Percentiles rank a stretch among this genome's conserved stretches.
Conservation (phyloP, 2,329 filamentous ascomycete genomes). For the Aspergillaceae sp. region DNA sequence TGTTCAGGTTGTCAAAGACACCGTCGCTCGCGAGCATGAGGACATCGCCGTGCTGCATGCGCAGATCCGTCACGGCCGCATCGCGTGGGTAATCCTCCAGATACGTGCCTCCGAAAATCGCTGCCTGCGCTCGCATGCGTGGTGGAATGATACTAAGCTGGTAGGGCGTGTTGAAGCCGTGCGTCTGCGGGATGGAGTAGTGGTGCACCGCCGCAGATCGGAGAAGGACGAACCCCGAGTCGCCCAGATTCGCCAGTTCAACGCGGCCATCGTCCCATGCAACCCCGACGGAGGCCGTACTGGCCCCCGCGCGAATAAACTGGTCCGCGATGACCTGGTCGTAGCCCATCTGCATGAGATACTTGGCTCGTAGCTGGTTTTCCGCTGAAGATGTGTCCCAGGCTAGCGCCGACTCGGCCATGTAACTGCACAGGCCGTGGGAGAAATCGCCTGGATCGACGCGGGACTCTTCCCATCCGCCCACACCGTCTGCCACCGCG, state of each 20-base stretch:
- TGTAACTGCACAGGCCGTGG: slow-evolving; percentile 85
- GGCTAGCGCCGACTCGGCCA: slow-evolving; percentile 66
- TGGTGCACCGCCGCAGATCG: slow-evolving; percentile 77
- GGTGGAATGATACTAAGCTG: slow-evolving; percentile 84
- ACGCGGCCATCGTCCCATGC: slow-evolving; percentile 63
- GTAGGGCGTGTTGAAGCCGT: slow-evolving; percentile 95
- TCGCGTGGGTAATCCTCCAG: slow-evolving; percentile 78
- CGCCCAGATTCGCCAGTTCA: slow-evolving; percentile 87
- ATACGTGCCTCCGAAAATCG: slow-evolving; percentile 72
- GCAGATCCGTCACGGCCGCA: slow-evolving; percentile 67
- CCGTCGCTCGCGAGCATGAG: slow-evolving; percentile 92
- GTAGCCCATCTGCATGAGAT: slow-evolving; percentile 75
- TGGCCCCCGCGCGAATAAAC: slow-evolving; percentile 70
- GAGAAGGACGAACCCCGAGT: slow-evolving; percentile 86
- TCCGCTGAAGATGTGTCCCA: slow-evolving; percentile 33
- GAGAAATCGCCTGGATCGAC: slow-evolving; percentile 94
- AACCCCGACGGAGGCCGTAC: slow-evolving; percentile 83
- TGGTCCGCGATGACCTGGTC: slow-evolving; percentile 68
- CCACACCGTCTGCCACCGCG: slow-evolving; percentile 88
- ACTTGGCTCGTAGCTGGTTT: slow-evolving; percentile 47
- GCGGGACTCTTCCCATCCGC: slow-evolving; percentile 86
- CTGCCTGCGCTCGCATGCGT: slow-evolving; percentile 67
- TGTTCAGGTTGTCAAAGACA: slow-evolving; percentile 90
- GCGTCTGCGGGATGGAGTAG: slow-evolving; percentile 78
- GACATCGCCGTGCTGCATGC: slow-evolving; percentile 80